phyloP scores from a whole-genome alignment of 2,329 filamentous ascomycete genomes.

The Scedosporium dehoogii region DNA sequence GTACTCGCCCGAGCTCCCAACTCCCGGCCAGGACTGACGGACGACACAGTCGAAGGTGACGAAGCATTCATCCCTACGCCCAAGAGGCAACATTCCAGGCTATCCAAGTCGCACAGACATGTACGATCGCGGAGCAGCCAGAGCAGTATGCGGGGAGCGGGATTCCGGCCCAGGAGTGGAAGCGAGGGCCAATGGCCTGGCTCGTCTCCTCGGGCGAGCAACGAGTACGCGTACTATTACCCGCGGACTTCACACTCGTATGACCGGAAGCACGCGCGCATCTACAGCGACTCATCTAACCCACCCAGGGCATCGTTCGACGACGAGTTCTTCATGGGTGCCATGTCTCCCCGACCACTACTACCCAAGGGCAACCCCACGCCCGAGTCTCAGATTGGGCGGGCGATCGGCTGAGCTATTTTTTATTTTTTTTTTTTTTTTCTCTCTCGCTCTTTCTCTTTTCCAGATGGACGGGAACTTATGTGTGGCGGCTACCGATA shows the following conservation, averaged over 20 bases:
- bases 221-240: conserved; percentile 15
- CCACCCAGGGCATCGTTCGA: conserved; percentile 35
- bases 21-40: conserved; percentile 50
- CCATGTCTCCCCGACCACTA: conserved; percentile 38
- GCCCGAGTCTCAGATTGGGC: conserved; percentile 38
- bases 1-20: conserved; percentile 52
- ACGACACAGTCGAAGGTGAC: conserved; percentile 50
- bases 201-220: conserved; percentile 24
- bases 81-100: conserved; percentile 42
- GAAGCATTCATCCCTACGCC: conserved; percentile 45
- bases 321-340: conserved; percentile 33
- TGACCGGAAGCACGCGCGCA: conserved; percentile 22
- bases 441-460: conserved; percentile 5
- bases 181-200: conserved; percentile 12
- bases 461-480: not conserved
- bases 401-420: conserved; percentile 39
- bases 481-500: no score
- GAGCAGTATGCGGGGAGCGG: conserved; percentile 28
- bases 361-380: conserved; percentile 14
- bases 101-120: conserved; percentile 36
- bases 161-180: not conserved
- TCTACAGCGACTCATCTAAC: conserved; percentile 33
- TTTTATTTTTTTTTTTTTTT: no score
- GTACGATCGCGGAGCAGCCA: conserved; percentile 33
- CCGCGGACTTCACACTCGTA: conserved; percentile 12